These are phyloP conservation scores for Aaosphaeria pasadenensis DNA, from an alignment of 2,329 filamentous ascomycete species.

Conservation along the genomic window DNA sequence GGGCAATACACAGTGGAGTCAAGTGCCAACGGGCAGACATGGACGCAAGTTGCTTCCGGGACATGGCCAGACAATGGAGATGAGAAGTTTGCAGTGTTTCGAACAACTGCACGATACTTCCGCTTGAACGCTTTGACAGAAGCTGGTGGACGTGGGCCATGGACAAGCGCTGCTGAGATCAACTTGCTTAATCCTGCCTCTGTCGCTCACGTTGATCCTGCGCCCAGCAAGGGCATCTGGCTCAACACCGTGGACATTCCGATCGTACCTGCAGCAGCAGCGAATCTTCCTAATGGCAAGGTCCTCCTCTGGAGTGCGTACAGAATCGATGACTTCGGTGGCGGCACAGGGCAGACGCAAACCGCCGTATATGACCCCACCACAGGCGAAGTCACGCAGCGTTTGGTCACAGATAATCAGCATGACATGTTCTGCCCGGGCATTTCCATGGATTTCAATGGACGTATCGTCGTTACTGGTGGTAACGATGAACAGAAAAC, in stretches of 20 bases:
- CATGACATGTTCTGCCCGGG: slow-evolving; percentile 60
- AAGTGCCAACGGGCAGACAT: slow-evolving; percentile 12
- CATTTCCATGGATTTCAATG: slow-evolving; percentile 49
- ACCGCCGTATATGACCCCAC: slow-evolving; percentile 31
- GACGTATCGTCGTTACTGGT: slow-evolving; percentile 53
- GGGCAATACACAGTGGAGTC: slow-evolving; percentile 11
- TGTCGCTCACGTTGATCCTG: slow-evolving; percentile 11
- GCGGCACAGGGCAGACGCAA: slow-evolving; percentile 22
- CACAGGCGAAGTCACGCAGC: slow-evolving; percentile 17
- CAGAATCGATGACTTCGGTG: slow-evolving; percentile 15
- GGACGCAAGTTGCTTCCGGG: slow-evolving; percentile 10
- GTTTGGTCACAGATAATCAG: slow-evolving; percentile 39
- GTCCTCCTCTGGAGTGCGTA: slow-evolving; percentile 21
- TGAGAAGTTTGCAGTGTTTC: slow-evolving; percentile 12
- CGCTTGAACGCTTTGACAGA: slow-evolving; percentile 13
- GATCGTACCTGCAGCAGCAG: slow-evolving; percentile 20
- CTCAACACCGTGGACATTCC: slow-evolving; percentile 25
- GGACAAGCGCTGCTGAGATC: slow-evolving; percentile 16
- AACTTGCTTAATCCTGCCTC: slow-evolving; percentile 9
- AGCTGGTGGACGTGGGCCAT: slow-evolving; percentile 15
- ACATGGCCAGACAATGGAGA: slow-evolving; percentile 13
- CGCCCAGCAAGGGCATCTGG: slow-evolving; percentile 20
- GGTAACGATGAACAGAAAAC: slow-evolving; percentile 50
- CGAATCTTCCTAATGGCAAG: slow-evolving; percentile 21
- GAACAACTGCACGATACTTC: slow-evolving; percentile 11